Evolutionary conservation across 75 land plant species (phyloP).

Genomic region (Selaginella moellendorffii): DNA sequence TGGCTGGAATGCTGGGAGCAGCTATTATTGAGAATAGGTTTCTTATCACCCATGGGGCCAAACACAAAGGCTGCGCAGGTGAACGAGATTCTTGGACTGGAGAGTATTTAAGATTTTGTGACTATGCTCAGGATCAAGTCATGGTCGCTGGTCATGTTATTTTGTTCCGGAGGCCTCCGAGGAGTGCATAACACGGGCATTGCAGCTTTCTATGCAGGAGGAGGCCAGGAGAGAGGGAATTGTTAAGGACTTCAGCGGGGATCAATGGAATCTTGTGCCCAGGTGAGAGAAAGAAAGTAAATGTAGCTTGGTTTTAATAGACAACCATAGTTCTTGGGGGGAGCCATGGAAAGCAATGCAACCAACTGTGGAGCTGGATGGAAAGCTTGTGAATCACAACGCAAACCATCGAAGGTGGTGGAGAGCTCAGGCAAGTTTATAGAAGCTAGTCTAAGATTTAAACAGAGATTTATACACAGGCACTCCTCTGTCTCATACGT

Average conservation of each 20-base stretch:
- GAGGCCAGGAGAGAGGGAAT: slow-evolving; percentile 51
- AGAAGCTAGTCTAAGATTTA: too few species aligned
- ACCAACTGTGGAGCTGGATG: slow-evolving; percentile 26
- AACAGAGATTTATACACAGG: too few species aligned
- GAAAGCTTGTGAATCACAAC: slow-evolving; percentile 1
- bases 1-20: slow-evolving; percentile 94
- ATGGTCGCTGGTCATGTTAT: slow-evolving; percentile 85
- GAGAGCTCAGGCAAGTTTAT: neutral
- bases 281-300: too few species aligned
- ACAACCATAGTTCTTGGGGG: slow-evolving; percentile 93
- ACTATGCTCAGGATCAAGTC: too few species aligned
- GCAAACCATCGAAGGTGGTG: too few species aligned
- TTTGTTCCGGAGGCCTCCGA: slow-evolving; percentile 62
- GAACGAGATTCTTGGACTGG: too few species aligned
- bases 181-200: slow-evolving; percentile 55
- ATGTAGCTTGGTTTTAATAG: slow-evolving; percentile 50
- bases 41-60: too few species aligned
- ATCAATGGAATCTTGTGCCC: too few species aligned
- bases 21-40: slow-evolving; percentile 57
- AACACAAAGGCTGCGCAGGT: slow-evolving; percentile 77
- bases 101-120: too few species aligned
- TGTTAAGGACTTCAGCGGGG: slow-evolving; percentile 26
- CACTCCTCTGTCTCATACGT: too few species aligned
- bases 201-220: slow-evolving; percentile 30
- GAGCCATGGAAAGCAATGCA: too few species aligned